Conservation (phyloP, 1,139 yeast species). For the Taphrina sp. region DNA sequence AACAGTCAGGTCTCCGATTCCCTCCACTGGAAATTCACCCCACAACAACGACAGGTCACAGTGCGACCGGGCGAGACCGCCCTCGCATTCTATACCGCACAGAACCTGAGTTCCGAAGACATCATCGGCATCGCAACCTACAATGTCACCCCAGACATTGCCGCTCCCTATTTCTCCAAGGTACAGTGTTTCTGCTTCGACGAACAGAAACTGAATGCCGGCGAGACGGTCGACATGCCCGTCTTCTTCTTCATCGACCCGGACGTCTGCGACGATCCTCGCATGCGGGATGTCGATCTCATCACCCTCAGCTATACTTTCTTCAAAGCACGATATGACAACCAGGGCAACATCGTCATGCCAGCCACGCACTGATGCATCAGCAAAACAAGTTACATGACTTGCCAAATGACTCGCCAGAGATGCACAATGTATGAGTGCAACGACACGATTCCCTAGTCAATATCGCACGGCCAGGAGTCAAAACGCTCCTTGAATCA, state of each 20-base stretch:
- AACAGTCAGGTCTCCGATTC: constrained; percentile 90
- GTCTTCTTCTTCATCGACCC: constrained; percentile 93
- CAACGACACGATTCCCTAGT: too few species aligned
- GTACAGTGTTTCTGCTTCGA: constrained; percentile 98
- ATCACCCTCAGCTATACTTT: constrained; percentile 89
- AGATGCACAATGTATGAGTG: too few species aligned
- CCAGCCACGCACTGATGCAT: constrained; percentile 25
- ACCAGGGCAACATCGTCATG: constrained; percentile 30
- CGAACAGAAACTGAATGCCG: constrained; percentile 88
- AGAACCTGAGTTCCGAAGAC: constrained; percentile 78
- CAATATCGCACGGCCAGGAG: too few species aligned
- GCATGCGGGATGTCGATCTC: constrained; percentile 86
- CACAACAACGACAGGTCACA: constrained; percentile 89
- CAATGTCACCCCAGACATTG: constrained; percentile 92
- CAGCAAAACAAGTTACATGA: too few species aligned
- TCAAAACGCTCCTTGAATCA: too few species aligned
- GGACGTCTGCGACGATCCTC: constrained; percentile 91
- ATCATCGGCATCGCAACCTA: constrained; percentile 51
- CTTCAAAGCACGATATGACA: constrained; percentile 49
- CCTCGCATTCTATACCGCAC: constrained; percentile 89
- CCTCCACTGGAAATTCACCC: constrained; percentile 93
- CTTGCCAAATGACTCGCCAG: too few species aligned
- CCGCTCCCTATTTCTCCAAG: constrained; percentile 92
- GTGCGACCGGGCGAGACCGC: constrained; percentile 98
- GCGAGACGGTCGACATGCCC: constrained; percentile 99